A percentile compares a stretch with the other conserved stretches of the same genome.
Conservation (phyloP, 176 grass and related monocot species). For the Lolium rigidum region DNA sequence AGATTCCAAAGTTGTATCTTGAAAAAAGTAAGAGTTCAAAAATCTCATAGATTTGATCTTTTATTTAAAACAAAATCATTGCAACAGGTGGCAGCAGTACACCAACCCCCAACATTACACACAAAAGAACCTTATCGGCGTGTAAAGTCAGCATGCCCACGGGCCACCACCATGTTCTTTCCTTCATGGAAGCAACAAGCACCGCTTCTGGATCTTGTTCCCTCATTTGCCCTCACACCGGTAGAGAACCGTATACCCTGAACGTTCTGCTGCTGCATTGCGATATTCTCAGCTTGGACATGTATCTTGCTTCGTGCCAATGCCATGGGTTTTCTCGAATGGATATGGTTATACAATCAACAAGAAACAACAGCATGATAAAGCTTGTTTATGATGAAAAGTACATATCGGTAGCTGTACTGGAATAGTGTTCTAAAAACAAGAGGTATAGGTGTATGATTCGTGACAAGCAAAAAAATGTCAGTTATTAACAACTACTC, state of each 20-base stretch:
- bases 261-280: no score
- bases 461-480: not conserved
- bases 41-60: no score
- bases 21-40: no score
- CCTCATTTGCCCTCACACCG: constrained; percentile 2
- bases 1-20: no score
- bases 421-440: not conserved
- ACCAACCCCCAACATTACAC: not conserved
- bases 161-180: not conserved
- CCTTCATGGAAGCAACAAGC: not conserved
- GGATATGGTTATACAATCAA: not conserved
- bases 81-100: not conserved
- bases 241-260: not conserved
- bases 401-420: not conserved
- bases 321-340: not conserved
- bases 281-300: not conserved
- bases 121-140: not conserved
- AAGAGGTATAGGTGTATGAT: not conserved
- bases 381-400: not conserved
- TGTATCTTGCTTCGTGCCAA: constrained; percentile 5
- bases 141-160: not conserved
- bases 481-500: constrained; percentile 20
- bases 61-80: not conserved
- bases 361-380: not conserved
- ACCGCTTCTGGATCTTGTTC: not conserved